A percentile compares a stretch with the other conserved stretches of the same genome.
Evolutionary conservation across 2,329 filamentous ascomycete species (phyloP).

Genomic region (Colletotrichum sansevieriae): DNA sequence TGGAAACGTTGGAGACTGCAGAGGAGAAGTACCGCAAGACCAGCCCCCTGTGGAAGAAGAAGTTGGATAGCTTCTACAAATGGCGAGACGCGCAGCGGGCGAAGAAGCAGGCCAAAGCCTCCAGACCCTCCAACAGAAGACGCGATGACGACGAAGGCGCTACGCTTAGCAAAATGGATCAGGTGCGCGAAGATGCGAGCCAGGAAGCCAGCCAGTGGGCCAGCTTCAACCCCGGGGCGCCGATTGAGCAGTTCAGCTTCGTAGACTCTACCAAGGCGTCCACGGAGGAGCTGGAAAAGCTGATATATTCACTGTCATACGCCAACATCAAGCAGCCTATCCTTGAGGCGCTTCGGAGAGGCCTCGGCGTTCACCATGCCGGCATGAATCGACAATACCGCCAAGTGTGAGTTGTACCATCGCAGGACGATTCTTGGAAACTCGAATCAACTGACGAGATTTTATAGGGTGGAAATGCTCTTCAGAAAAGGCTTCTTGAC

Average conservation of each 20-base stretch:
- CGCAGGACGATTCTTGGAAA: no score
- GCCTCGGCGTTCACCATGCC: slow-evolving; percentile 82
- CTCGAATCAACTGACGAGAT: neutral
- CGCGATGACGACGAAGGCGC: slow-evolving; percentile 47
- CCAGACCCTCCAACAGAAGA: neutral
- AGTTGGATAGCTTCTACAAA: slow-evolving; percentile 55
- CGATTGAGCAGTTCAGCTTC: slow-evolving; percentile 74
- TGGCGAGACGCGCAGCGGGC: slow-evolving; percentile 52
- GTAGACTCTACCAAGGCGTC: slow-evolving; percentile 72
- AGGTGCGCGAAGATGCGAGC: slow-evolving; percentile 67
- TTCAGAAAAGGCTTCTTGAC: slow-evolving; percentile 80
- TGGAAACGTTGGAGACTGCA: slow-evolving; percentile 64
- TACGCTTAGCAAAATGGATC: slow-evolving; percentile 66
- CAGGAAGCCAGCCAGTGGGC: slow-evolving; percentile 69
- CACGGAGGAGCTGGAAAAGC: slow-evolving; percentile 68
- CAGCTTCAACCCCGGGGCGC: slow-evolving; percentile 76
- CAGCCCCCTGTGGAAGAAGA: slow-evolving; percentile 71
- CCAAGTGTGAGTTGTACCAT: slow-evolving; percentile 63
- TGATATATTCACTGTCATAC: slow-evolving; percentile 63
- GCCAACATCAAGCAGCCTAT: slow-evolving; percentile 65
- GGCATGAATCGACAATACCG: slow-evolving; percentile 85
- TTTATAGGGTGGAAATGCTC: slow-evolving; percentile 73
- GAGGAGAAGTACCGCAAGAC: slow-evolving; percentile 59
- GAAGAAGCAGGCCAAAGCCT: slow-evolving; percentile 48
- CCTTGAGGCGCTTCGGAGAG: slow-evolving; percentile 72